These are phyloP conservation scores for Arabidopsis thaliana DNA, from an alignment of 345 rosid species.

Conservation along the genomic window TAIR10.1 NC_003071.7:9137001-9137500, in stretches of 20 bases:
- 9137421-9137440: constrained; percentile 54
- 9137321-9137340: neutral
- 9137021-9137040: neutral
- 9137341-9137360: constrained; percentile 42
- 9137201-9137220: constrained; percentile 18
- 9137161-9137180: neutral
- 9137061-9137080: constrained; percentile 10
- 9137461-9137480: neutral
- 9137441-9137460: neutral
- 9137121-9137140: constrained; percentile 13
- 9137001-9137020: neutral
- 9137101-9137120: constrained; percentile 22
- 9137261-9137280: neutral
- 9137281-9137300: neutral
- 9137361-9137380: constrained; percentile 98
- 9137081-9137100: constrained; percentile 13
- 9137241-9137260: neutral
- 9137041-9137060: constrained; percentile 4
- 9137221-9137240: constrained; percentile 17
- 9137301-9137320: neutral
- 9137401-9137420: constrained; percentile 92
- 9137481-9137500: neutral
- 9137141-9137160: neutral
- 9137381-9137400: constrained; percentile 99
- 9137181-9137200: constrained; percentile 16